Evolutionary conservation across 148 eudicot species (phyloP), one percentile per base, ranked within the genome.

Genomic region (Talinum fruticosum): DNA sequence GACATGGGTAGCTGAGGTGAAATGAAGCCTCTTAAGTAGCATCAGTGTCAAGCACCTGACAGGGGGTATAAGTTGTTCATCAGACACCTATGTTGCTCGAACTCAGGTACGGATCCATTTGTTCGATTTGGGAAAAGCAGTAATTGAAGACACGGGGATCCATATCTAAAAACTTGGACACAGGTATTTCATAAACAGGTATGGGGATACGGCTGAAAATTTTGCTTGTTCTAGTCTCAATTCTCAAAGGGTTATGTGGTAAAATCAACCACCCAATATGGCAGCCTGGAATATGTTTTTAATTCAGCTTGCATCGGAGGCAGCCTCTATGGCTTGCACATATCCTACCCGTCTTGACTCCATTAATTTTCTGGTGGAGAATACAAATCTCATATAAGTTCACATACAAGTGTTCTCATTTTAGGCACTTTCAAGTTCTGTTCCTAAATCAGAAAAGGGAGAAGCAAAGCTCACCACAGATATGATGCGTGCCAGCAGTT

Each of bases 401-500:
- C 24, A n/a, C 64, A 51, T 51, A 13, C 21, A 23, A 23, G 24
- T n/a, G 64, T 10, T 57, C 24, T 1, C 64, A 57, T 3, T 57
- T 8, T 53, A 4, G 59, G 18, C 18, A 62, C 10, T 26, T 62
- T 59, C 10, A 59, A 59, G 64, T 28, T 62, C 32, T 26, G 35
- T 73, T n/a, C 2, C 8, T 23, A 51, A 54, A 28, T 49, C 13
- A 77, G 10, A 54, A 38, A 30, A 54, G 73, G 33, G 51, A 76
- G 49, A 78, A 77, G 75, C 62, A 18, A 54, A 74, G 80, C 86
- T 79, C 81, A 96, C 99, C 97, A 85, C 80, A 96, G 81, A 83
- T 96, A 96, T 44, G 80, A 85, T 28, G 97, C 87, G 69, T 82
- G 98, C 76, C 97, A 91, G 80, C 99, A 96, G 65, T 91, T 93